These are phyloP conservation scores for Globisporangium nagaii DNA, from an alignment of 352 stramenopile species.

Conservation along the genomic window DNA sequence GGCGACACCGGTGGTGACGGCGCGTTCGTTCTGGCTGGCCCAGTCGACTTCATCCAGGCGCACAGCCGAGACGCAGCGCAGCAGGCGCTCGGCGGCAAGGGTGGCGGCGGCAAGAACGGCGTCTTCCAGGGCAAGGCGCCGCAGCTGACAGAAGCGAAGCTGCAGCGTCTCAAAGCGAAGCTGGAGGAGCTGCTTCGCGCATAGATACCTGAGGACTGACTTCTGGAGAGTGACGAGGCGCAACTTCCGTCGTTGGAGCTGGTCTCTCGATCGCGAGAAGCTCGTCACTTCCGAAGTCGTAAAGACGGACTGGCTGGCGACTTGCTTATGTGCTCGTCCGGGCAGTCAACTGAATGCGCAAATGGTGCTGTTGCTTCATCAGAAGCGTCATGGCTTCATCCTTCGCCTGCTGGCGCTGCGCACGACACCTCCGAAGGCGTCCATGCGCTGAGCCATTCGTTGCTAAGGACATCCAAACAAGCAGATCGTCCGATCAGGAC, in stretches of 20 bases:
- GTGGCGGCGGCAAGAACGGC: conserved; percentile 64
- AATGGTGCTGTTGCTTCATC: too few relatives aligned
- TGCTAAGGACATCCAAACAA: too few relatives aligned
- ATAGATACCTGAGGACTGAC: too few relatives aligned
- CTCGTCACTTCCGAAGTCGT: not conserved
- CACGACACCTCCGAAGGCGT: too few relatives aligned
- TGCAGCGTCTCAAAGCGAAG: conserved; percentile 32
- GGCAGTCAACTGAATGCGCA: too few relatives aligned
- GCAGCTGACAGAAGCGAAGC: conserved; percentile 23
- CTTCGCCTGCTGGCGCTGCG: too few relatives aligned
- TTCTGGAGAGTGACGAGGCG: not conserved
- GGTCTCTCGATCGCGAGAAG: not conserved
- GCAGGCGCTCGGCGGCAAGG: conserved; percentile 66
- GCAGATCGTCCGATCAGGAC: not conserved
- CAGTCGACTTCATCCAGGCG: conserved; percentile 35
- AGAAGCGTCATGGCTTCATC: too few relatives aligned
- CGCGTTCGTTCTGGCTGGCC: conserved; percentile 63
- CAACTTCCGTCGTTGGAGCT: too few relatives aligned
- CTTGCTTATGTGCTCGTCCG: too few relatives aligned
- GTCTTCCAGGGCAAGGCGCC: conserved; percentile 80
- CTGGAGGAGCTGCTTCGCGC: conserved; percentile 32
- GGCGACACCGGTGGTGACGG: not conserved
- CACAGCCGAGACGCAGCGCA: conserved; percentile 46
- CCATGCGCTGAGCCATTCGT: too few relatives aligned
- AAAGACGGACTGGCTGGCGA: too few relatives aligned